Evolutionary conservation across 768 basidiomycete genomes (phyloP).

Genomic region (Xerocomus brunneocitrinus): DNA sequence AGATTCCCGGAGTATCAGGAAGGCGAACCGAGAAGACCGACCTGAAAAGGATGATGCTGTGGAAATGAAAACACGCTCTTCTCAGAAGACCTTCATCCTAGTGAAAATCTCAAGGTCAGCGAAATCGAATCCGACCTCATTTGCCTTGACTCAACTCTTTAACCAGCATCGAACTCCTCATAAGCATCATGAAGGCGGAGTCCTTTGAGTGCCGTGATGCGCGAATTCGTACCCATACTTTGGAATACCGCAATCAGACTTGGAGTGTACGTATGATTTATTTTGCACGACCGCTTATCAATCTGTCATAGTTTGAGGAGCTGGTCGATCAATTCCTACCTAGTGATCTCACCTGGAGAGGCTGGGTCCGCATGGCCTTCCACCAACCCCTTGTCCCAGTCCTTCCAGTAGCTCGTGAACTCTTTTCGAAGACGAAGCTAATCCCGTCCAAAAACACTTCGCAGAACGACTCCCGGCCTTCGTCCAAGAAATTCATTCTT

Average conservation of each 20-base stretch:
- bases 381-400: constrained; percentile 76
- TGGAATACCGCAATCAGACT: constrained; percentile 80
- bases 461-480: constrained; percentile 25
- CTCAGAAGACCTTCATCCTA: constrained; percentile 77
- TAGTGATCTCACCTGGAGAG: constrained; percentile 71
- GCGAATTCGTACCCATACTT: constrained; percentile 70
- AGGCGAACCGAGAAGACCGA: constrained; percentile 14
- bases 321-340: constrained; percentile 76
- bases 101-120: constrained; percentile 68
- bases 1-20: constrained; percentile 19
- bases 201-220: constrained; percentile 83
- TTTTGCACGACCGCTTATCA: constrained; percentile 4
- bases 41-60: constrained; percentile 52
- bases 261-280: constrained; percentile 58
- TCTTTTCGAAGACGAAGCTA: constrained; percentile 74
- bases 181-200: constrained; percentile 78
- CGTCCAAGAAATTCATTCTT: constrained; percentile 18
- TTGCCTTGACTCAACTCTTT: constrained; percentile 15
- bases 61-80: constrained; percentile 80
- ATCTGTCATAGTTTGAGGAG: constrained; percentile 60
- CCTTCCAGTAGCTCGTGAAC: constrained; percentile 71
- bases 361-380: constrained; percentile 81
- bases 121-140: not conserved
- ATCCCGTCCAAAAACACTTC: constrained; percentile 39
- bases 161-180: constrained; percentile 58